Base-by-base conservation (phyloP, 768 basidiomycete genomes). In the Lactifluus hygrophoroides region DNA sequence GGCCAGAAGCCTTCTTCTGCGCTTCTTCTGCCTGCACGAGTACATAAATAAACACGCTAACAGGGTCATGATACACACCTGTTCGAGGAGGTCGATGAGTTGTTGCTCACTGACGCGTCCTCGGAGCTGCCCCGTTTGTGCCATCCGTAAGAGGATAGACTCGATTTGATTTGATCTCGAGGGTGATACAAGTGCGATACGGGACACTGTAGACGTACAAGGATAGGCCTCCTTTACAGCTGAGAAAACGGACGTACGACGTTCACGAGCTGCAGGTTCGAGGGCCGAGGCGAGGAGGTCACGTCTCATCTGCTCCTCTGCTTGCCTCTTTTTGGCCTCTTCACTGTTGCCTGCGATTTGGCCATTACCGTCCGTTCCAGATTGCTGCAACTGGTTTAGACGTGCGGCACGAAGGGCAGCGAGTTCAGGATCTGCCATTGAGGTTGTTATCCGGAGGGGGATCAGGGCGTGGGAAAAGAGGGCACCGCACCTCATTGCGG, bases 111-210 rank as follows among this genome's bases (percentile, higher is more conserved):
- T 81, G 40, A 95, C 85, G 28, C 83, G 76, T 1, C 85, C 86
- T 44, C 86, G 78, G 38, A 95, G 69, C 69, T 93, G 90, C 7
- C 92, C 90, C 1, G 80, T 76, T 72, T 91, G 89, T 8, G 84
- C 90, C 88, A 93, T 91, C 40, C 88, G 79, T 40, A 88, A 64
- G 32, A 95, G 75, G 57, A 93, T 82, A 3, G 73, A 74, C 71
- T 94, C 89, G 64, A 95, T 88, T 69, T 91, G 83, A 61, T 79
- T 78, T 17, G 90, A 86, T 68, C 90, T 76, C 40, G 88, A 83
- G 0, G 90, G 85, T 63, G 88, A 88, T 65, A 94, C 93, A 28
- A 95, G 82, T 4, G 85, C 80, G 62, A 95, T 94, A 49, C 94
- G 84, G 10, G 89, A 85, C 56, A 94, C 92, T 95, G 11, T 67